Percentiles rank a stretch among this genome's conserved stretches.
Evolutionary conservation across 228 moss, liverwort and hornwort genomes (phyloP).

Genomic region (Sphagnum fallax): DNA sequence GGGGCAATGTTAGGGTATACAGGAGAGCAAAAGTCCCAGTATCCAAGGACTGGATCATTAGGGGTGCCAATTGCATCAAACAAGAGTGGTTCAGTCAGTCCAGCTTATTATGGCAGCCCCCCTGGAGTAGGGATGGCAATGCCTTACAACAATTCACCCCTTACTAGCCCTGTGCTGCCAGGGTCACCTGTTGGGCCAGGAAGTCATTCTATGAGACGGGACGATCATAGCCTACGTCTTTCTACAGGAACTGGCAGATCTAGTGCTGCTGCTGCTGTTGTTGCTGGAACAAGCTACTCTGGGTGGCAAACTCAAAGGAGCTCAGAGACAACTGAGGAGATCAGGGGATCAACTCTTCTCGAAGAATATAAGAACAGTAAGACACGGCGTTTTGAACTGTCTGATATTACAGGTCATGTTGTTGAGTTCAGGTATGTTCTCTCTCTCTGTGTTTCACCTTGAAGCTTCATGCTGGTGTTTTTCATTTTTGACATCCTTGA

Average conservation of each 20-base stretch:
- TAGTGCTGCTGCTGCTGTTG: slow-evolving; percentile 43
- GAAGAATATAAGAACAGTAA: slow-evolving; percentile 99
- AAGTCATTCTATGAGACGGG: slow-evolving; percentile 51
- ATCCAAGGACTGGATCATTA: slow-evolving; percentile 60
- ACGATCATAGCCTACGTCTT: slow-evolving; percentile 70
- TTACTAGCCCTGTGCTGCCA: slow-evolving; percentile 85
- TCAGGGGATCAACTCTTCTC: slow-evolving; percentile 62
- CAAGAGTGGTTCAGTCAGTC: slow-evolving; percentile 97
- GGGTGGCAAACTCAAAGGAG: slow-evolving; percentile 82
- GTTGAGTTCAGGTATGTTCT: slow-evolving; percentile 83
- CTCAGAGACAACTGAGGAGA: slow-evolving; percentile 69
- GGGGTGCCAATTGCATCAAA: slow-evolving; percentile 74
- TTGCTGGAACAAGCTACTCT: slow-evolving; percentile 29
- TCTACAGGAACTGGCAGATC: slow-evolving; percentile 61
- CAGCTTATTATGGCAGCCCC: slow-evolving; percentile 95
- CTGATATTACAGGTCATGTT: slow-evolving; percentile 89
- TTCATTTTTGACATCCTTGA: neutral
- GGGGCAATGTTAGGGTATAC: slow-evolving; percentile 79
- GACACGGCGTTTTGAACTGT: slow-evolving; percentile 90
- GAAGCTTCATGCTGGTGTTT: neutral
- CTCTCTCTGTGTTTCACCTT: neutral
- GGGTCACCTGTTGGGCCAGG: slow-evolving; percentile 82
- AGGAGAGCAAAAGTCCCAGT: slow-evolving; percentile 71
- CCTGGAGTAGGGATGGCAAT: slow-evolving; percentile 83
- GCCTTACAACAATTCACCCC: slow-evolving; percentile 80